Percentiles rank a stretch among this genome's conserved stretches.
These are phyloP conservation scores for Hypoxylon rickii DNA, from an alignment of 495 filamentous ascomycete species.

Conservation along the genomic window DNA sequence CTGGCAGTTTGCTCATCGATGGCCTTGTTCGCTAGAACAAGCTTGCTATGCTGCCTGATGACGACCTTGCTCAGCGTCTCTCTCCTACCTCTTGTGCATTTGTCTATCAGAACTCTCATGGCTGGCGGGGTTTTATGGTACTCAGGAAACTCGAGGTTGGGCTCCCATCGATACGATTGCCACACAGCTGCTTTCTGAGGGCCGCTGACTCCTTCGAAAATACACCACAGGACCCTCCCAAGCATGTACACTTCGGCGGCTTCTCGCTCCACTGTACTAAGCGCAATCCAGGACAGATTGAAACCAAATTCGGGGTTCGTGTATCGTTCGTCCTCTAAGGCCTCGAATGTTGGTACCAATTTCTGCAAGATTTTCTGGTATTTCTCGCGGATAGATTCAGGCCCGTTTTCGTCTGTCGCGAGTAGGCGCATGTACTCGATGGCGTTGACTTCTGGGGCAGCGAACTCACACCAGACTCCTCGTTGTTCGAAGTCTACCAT, in stretches of 20 bases:
- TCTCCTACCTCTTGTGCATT: constrained; percentile 50
- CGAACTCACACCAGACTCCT: constrained; percentile 56
- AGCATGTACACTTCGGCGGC: constrained; percentile 58
- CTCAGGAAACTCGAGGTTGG: constrained; percentile 52
- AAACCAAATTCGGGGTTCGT: constrained; percentile 46
- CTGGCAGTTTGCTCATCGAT: constrained; percentile 27
- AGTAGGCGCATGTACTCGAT: constrained; percentile 52
- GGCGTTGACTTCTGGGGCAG: constrained; percentile 54
- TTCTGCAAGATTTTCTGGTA: constrained; percentile 41
- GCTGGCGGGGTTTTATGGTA: constrained; percentile 44
- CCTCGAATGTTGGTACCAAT: constrained; percentile 46
- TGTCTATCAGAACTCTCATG: constrained; percentile 46
- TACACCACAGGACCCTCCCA: constrained; percentile 55
- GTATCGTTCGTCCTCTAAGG: constrained; percentile 41
- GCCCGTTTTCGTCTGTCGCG: constrained; percentile 39
- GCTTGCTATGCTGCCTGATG: constrained; percentile 42
- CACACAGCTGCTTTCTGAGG: constrained; percentile 53
- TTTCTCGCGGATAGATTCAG: constrained; percentile 36
- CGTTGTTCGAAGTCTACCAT: constrained; percentile 60
- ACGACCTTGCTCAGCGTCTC: constrained; percentile 41
- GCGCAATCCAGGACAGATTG: constrained; percentile 52
- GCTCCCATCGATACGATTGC: constrained; percentile 54
- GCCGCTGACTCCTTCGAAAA: constrained; percentile 55
- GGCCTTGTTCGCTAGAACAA: constrained; percentile 39
- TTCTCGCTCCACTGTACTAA: constrained; percentile 50